phyloP scores from a whole-genome alignment of 768 basidiomycete species.

The Crassisporium funariophilum region DNA sequence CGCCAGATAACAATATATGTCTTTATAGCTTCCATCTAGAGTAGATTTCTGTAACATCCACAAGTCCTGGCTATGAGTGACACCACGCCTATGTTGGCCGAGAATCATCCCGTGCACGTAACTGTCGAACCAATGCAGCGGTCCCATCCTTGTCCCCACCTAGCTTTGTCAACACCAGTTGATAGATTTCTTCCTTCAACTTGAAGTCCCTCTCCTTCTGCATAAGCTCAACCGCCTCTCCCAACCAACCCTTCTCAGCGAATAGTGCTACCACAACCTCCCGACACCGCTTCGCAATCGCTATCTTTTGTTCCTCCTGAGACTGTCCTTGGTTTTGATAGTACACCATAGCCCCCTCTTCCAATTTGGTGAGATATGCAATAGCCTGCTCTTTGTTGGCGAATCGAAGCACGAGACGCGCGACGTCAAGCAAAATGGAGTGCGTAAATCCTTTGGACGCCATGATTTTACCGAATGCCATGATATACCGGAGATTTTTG shows the following conservation, averaged over 20 bases:
- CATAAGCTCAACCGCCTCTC: neutral
- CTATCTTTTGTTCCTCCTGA: neutral
- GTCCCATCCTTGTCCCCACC: neutral
- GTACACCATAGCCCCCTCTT: neutral
- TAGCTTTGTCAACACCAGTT: neutral
- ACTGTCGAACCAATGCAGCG: neutral
- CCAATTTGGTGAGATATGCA: neutral
- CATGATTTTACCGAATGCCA: neutral
- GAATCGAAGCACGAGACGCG: neutral
- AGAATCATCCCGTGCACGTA: neutral
- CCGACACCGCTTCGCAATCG: neutral
- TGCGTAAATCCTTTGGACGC: neutral
- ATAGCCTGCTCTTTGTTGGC: neutral
- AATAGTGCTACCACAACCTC: neutral
- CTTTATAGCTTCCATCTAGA: no score
- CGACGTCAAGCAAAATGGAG: neutral
- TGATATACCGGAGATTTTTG: neutral
- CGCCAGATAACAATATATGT: slow-evolving; percentile 56
- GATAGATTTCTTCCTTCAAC: neutral
- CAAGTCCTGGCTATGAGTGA: no score
- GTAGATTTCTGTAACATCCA: no score
- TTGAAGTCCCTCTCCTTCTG: neutral
- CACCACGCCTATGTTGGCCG: no score
- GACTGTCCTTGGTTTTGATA: neutral
- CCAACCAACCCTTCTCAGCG: neutral